These are phyloP conservation scores for Lipomyces sp. DNA, from an alignment of 805 yeast genomes.

Conservation along the genomic window DNA sequence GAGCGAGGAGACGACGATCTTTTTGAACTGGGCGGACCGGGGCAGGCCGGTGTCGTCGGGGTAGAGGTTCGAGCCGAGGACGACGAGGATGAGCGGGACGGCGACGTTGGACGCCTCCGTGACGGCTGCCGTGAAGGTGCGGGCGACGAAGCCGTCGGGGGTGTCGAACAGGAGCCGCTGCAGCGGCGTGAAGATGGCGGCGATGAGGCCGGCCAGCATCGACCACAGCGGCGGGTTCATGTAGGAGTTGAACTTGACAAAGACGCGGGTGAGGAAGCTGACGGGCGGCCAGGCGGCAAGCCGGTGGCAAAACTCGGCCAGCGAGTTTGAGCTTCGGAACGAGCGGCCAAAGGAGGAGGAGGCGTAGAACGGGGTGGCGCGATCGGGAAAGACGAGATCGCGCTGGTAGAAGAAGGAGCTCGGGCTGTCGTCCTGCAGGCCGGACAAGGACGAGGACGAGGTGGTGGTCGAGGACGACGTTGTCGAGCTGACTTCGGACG, in stretches of 20 bases:
- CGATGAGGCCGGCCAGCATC: conserved; percentile 57
- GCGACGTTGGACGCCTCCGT: conserved; percentile 56
- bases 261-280: neutral
- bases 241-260: conserved; percentile 36
- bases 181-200: conserved; percentile 53
- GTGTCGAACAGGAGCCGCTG: conserved; percentile 47
- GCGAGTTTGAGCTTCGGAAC: neutral
- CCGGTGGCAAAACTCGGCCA: neutral
- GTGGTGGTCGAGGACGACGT: neutral
- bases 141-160: conserved; percentile 45
- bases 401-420: neutral
- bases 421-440: neutral
- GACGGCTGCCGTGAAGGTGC: conserved; percentile 53
- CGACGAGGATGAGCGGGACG: conserved; percentile 58
- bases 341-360: conserved; percentile 20
- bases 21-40: conserved; percentile 28
- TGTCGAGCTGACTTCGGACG: neutral
- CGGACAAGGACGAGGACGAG: neutral
- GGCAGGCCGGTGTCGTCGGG: conserved; percentile 51
- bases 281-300: neutral
- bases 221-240: conserved; percentile 69
- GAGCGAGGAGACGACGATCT: conserved; percentile 52
- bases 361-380: neutral
- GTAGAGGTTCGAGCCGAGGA: conserved; percentile 57
- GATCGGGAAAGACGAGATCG: neutral